A percentile compares a stretch with the other conserved stretches of the same genome.
phyloP scores from a whole-genome alignment of 2,329 filamentous ascomycete species.

The Colletotrichum brevisporum region DNA sequence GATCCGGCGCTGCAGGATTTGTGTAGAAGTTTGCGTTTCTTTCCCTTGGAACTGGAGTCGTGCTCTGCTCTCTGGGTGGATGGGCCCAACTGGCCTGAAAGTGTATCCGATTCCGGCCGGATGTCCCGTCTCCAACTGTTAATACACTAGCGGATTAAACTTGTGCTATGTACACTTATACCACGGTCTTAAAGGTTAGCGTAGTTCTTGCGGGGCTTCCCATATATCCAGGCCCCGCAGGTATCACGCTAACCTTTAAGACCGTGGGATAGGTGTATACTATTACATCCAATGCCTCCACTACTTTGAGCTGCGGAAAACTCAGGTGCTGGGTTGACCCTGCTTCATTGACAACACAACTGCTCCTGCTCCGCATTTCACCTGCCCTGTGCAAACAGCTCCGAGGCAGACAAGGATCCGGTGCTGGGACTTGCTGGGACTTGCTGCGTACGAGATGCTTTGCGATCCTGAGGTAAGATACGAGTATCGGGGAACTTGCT shows the following conservation, averaged over 20 bases:
- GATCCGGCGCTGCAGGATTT: conserved; percentile 22
- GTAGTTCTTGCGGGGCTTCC: too few relatives aligned
- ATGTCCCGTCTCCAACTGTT: too few relatives aligned
- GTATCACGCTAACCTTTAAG: too few relatives aligned
- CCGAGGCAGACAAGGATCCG: conserved; percentile 20
- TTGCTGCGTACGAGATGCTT: conserved; percentile 23
- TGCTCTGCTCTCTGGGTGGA: too few relatives aligned
- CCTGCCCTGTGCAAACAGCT: conserved; percentile 4
- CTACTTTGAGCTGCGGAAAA: too few relatives aligned
- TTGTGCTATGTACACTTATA: too few relatives aligned
- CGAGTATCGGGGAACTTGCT: conserved; percentile 11
- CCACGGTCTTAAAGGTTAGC: too few relatives aligned
- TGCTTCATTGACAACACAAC: neutral
- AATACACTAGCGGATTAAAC: too few relatives aligned
- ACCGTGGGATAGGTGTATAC: too few relatives aligned
- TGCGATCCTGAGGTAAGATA: conserved; percentile 35
- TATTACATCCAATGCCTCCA: too few relatives aligned
- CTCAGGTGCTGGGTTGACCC: conserved; percentile 1
- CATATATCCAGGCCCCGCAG: too few relatives aligned
- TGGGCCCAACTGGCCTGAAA: neutral
- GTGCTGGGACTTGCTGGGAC: neutral
- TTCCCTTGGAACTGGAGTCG: neutral
- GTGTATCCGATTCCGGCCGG: too few relatives aligned
- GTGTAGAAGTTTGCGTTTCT: conserved; percentile 6
- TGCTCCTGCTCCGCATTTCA: conserved; percentile 19